Evolutionary conservation across 352 stramenopile species (phyloP).

Genomic region (Albugo laibachii): DNA sequence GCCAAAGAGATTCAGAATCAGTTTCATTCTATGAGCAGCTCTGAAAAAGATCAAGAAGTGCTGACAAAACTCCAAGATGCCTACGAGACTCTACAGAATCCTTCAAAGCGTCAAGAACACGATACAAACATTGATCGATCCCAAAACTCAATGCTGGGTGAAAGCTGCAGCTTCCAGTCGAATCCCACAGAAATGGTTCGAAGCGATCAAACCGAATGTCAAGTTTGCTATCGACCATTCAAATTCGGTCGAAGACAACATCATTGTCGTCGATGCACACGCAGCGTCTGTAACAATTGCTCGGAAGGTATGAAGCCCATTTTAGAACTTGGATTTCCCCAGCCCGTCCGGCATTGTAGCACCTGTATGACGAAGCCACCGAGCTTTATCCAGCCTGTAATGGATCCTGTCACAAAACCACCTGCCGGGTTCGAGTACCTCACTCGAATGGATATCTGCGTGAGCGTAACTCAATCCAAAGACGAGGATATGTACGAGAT

Average conservation of each 20-base stretch:
- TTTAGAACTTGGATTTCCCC: conserved; percentile 54
- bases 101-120: conserved; percentile 22
- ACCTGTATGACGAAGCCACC: conserved; percentile 57
- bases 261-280: conserved; percentile 69
- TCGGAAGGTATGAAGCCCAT: conserved; percentile 70
- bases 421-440: conserved; percentile 70
- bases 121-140: conserved; percentile 45
- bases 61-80: conserved; percentile 64
- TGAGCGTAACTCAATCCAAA: conserved; percentile 21
- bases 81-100: conserved; percentile 53
- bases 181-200: conserved; percentile 45
- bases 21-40: conserved; percentile 51
- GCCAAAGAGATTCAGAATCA: conserved; percentile 55
- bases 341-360: conserved; percentile 62
- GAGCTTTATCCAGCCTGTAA: conserved; percentile 58
- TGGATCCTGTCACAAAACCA: conserved; percentile 56
- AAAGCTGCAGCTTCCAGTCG: conserved; percentile 10
- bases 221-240: conserved; percentile 77
- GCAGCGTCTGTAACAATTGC: conserved; percentile 69
- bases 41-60: conserved; percentile 37
- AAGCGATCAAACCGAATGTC: conserved; percentile 71
- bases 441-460: conserved; percentile 62
- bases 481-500: conserved; percentile 46
- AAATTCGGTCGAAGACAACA: conserved; percentile 67
- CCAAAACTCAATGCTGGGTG: not conserved